Percentiles rank a stretch among this genome's conserved stretches.
Evolutionary conservation across 257 asterid species (phyloP).

Genomic region (Ilex asprella): DNA sequence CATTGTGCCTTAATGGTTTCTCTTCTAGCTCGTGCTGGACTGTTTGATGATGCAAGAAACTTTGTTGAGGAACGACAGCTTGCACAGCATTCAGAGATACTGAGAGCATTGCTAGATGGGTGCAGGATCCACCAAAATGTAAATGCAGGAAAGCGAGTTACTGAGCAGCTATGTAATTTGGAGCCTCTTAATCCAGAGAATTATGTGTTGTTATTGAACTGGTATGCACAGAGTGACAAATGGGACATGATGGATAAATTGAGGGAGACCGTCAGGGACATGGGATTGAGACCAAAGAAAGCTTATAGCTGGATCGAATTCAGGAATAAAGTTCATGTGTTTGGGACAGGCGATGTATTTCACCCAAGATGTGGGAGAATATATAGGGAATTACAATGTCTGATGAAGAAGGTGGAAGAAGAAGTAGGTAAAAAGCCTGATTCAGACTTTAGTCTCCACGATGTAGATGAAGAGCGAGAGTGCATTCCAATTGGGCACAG

Average conservation of each 20-base stretch:
- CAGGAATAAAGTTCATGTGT: conserved; percentile 25
- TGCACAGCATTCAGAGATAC: conserved; percentile 16
- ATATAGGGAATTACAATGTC: conserved; percentile 5
- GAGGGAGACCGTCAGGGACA: conserved; percentile 8
- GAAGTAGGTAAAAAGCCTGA: not conserved
- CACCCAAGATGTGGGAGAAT: conserved; percentile 19
- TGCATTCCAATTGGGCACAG: conserved; percentile 17
- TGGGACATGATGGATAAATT: conserved; percentile 16
- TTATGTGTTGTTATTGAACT: conserved; percentile 16
- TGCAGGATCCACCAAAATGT: conserved; percentile 19
- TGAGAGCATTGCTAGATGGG: conserved; percentile 28
- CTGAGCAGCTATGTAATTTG: conserved; percentile 18
- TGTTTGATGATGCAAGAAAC: conserved; percentile 16
- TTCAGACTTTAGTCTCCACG: conserved; percentile 16
- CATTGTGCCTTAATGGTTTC: conserved; percentile 25
- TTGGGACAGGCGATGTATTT: conserved; percentile 22
- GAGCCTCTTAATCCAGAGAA: conserved; percentile 25
- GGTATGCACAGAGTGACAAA: conserved; percentile 19
- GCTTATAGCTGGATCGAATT: conserved; percentile 32
- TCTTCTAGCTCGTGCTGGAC: conserved; percentile 25
- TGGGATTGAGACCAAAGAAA: conserved; percentile 18
- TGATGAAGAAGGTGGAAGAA: conserved; percentile 17
- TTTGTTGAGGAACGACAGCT: conserved; percentile 16
- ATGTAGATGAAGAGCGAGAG: conserved; percentile 25
- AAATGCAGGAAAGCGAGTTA: conserved; percentile 8